Base-by-base conservation (phyloP, 2,329 filamentous ascomycete genomes). In the Aureobasidium leucospermi region DNA sequence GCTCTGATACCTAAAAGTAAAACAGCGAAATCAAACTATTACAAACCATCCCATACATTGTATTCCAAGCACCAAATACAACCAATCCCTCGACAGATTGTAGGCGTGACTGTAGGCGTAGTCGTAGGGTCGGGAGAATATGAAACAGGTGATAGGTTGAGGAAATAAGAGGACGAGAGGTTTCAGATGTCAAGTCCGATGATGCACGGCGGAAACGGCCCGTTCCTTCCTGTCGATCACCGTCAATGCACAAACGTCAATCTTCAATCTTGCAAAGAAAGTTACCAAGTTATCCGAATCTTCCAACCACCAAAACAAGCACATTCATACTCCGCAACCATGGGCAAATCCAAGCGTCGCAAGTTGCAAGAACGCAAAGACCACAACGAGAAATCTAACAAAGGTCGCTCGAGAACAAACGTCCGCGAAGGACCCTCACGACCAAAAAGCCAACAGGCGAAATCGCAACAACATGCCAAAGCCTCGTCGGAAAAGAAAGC, bases 291-390 rank as follows among this genome's bases (percentile, higher is more conserved):
- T 23, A 23, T 3, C 23, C 15, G 2, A 41, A 15, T 10, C 47
- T 15, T 8, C 10, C 5, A 8, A 9, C 34, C 34, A 36, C 6
- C 6, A 36, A 36, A 38, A 28, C 16, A 2, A 49, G 10, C n/a
- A 16, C 32, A 8, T 13, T 36, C 23, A 23, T 3, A 28, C 32
- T 8, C n/a, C 19, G n/a, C 11, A 45, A 55, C 4, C 15, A 55
- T 56, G 52, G 52, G 52, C 52, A 56, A 56, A 38, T 56, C 52
- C 15, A 56, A 56, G 3, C 52, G 52, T 2, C 39, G 52, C 29
- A 56, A 56, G 41, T 6, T 38, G 31, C 52, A 56, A 56, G 52
- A 56, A 46, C 52, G 52, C 41, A 46, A 28, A n/a, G 52, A 46
- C 5, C 41, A 46, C 36, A 56, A 45, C 16, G 29, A 45, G 4